phyloP scores from a whole-genome alignment of 129 eudicot genomes.

The Sambucus nigra region DNA sequence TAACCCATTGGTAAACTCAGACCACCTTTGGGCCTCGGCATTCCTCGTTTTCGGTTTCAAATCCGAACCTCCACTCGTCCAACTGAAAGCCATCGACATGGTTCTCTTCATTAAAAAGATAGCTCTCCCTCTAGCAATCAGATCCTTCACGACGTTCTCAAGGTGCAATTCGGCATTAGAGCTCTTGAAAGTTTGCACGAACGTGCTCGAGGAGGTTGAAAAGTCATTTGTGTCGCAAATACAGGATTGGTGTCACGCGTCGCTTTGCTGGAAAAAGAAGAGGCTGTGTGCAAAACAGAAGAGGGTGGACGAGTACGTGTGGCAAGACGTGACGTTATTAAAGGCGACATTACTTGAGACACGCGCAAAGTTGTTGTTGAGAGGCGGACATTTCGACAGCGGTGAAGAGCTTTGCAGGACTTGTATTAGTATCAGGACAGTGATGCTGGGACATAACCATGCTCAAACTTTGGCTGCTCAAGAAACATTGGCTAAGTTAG shows the following conservation, averaged over 20 bases:
- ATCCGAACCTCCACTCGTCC: conserved; percentile 81
- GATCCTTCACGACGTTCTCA: conserved; percentile 65
- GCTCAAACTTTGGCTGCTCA: conserved; percentile 90
- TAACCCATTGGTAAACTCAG: conserved; percentile 38
- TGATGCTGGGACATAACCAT: conserved; percentile 88
- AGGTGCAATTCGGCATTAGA: conserved; percentile 81
- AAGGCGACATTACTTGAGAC: conserved; percentile 82
- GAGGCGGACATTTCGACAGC: conserved; percentile 91
- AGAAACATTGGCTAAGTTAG: conserved; percentile 83
- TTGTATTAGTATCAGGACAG: conserved; percentile 88
- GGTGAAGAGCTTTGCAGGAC: too few species aligned
- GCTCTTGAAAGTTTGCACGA: conserved; percentile 77
- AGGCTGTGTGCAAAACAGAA: conserved; percentile 42
- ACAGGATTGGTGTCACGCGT: conserved; percentile 83
- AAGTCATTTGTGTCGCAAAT: conserved; percentile 78
- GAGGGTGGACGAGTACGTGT: conserved; percentile 75
- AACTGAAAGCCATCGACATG: conserved; percentile 71
- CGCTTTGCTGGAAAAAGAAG: conserved; percentile 92
- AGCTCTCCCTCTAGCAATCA: conserved; percentile 62
- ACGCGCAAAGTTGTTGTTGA: conserved; percentile 64
- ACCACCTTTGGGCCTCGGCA: conserved; percentile 88
- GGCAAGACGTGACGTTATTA: conserved; percentile 86
- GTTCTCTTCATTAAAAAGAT: conserved; percentile 64
- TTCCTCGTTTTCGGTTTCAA: conserved; percentile 83
- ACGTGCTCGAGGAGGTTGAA: conserved; percentile 85